Evolutionary conservation across 2,329 filamentous ascomycete species (phyloP).

Genomic region (Cladophialophora exuberans): DNA sequence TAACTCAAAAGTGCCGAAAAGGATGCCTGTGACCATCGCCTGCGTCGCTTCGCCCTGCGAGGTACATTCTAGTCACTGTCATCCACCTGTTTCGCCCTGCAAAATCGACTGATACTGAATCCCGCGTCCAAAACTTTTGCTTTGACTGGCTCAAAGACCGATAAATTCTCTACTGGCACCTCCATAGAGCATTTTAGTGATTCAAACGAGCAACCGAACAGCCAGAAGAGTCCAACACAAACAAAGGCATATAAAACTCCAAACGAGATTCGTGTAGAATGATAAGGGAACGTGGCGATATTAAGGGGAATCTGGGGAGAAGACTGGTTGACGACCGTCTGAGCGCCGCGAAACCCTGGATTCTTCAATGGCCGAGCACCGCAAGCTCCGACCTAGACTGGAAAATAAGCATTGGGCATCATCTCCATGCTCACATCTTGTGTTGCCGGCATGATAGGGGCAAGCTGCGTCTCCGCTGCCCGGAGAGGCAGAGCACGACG

Average conservation of each 20-base stretch:
- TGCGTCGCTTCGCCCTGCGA: background rate
- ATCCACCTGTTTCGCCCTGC: background rate
- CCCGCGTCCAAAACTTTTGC: conserved; percentile 9
- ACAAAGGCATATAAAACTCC: background rate
- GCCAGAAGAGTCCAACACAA: background rate
- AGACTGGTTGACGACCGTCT: background rate
- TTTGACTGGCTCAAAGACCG: background rate
- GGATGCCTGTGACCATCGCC: too few relatives aligned
- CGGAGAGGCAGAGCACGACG: conserved; percentile 16
- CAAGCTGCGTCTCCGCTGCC: background rate
- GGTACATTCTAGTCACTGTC: background rate
- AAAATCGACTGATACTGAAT: background rate
- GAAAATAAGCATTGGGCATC: conserved; percentile 10
- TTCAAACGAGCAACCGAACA: background rate
- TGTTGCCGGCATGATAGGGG: conserved; percentile 5
- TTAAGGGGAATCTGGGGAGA: background rate
- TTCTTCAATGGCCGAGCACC: background rate
- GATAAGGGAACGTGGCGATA: too few relatives aligned
- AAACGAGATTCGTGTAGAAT: conserved; percentile 6
- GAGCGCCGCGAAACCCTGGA: background rate
- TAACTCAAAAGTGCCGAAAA: too few relatives aligned
- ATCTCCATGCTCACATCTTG: conserved; percentile 18
- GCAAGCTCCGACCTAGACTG: background rate
- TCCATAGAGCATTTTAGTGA: background rate
- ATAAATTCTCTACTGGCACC: background rate